These are phyloP conservation scores for Ophiocytium majus DNA, from an alignment of 352 stramenopile genomes.

Conservation along the genomic window DNA sequence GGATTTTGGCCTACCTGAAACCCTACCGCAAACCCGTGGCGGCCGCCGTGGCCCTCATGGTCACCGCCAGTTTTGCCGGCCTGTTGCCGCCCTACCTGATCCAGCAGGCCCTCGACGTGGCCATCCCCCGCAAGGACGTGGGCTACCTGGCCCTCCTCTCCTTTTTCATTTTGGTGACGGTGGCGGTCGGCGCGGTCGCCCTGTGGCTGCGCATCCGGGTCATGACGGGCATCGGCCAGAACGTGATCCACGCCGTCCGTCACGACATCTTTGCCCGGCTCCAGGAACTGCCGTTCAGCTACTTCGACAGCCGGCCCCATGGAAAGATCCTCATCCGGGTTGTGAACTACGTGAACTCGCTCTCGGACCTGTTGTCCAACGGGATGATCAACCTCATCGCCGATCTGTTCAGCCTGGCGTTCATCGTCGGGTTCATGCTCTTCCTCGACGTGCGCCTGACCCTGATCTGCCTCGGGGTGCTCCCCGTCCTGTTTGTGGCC, in stretches of 20 bases:
- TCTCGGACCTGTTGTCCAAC: background rate
- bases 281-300: background rate
- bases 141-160: background rate
- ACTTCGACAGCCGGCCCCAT: background rate
- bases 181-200: background rate
- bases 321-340: background rate
- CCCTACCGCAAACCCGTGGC: background rate
- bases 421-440: background rate
- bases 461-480: background rate
- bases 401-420: background rate
- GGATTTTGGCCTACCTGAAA: background rate
- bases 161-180: background rate
- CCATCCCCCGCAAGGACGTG: background rate
- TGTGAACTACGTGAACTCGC: background rate
- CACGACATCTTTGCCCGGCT: background rate
- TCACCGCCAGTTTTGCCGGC: background rate
- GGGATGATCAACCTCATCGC: background rate
- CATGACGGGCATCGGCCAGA: background rate
- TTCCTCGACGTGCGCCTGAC: background rate
- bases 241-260: background rate
- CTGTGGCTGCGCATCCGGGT: background rate
- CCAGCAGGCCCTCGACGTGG: background rate
- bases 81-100: background rate
- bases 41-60: background rate
- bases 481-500: slow-evolving; percentile 2